Evolutionary conservation across 2,329 filamentous ascomycete genomes (phyloP).

Genomic region (Taxawa tesnikishii): DNA sequence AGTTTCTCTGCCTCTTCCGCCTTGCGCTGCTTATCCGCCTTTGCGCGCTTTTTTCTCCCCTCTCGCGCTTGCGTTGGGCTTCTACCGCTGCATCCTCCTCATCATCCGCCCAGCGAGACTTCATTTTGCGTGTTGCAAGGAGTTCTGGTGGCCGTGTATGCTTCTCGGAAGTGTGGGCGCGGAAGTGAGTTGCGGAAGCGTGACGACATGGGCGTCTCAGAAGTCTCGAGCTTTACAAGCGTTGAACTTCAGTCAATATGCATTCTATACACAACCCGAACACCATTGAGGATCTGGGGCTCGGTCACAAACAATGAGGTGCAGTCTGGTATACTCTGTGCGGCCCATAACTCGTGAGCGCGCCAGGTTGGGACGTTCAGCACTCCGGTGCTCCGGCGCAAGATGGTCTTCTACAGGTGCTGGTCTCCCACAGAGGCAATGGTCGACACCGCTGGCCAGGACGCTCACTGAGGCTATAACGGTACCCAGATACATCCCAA

Average conservation of each 20-base stretch:
- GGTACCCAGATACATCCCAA: slow-evolving; percentile 47
- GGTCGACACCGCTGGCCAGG: slow-evolving; percentile 88
- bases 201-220: neutral
- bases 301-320: slow-evolving; percentile 5
- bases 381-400: slow-evolving; percentile 14
- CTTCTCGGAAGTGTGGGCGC: neutral
- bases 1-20: slow-evolving; percentile 41
- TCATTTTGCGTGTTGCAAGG: slow-evolving; percentile 10
- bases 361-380: neutral
- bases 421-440: too few relatives aligned
- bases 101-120: slow-evolving; percentile 77
- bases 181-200: neutral
- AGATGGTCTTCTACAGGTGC: slow-evolving; percentile 29
- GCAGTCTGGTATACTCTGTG: slow-evolving; percentile 4
- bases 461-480: slow-evolving; percentile 77
- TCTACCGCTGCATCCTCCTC: slow-evolving; percentile 69
- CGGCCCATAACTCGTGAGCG: neutral
- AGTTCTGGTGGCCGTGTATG: too few relatives aligned
- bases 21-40: slow-evolving; percentile 67
- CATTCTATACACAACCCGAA: slow-evolving; percentile 3
- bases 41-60: slow-evolving; percentile 76
- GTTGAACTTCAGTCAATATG: too few relatives aligned
- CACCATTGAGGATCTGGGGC: neutral
- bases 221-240: neutral
- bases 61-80: slow-evolving; percentile 63